phyloP scores from a whole-genome alignment of 139 green algal species.

The Diplosphaera chodatii region DNA sequence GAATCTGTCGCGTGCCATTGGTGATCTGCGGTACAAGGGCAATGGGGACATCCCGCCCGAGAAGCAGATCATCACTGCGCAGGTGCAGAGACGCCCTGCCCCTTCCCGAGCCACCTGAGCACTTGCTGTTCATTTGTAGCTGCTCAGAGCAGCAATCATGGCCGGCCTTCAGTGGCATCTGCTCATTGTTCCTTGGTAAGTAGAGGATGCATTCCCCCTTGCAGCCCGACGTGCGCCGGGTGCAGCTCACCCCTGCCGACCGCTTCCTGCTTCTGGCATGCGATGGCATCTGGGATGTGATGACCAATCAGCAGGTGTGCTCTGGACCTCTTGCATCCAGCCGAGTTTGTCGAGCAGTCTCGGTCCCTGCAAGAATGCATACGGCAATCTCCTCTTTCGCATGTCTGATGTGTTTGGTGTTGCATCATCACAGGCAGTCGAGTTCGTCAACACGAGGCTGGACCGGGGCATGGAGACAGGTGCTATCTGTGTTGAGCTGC shows the following conservation, averaged over 20 bases:
- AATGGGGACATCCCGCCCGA: conserved; percentile 41
- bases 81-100: no score
- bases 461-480: conserved; percentile 31
- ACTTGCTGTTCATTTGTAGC: no score
- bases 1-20: conserved; percentile 91
- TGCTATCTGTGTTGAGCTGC: conserved; percentile 58
- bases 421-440: conserved; percentile 75
- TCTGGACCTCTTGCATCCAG: no score
- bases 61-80: conserved; percentile 76
- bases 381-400: no score
- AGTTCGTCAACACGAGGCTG: conserved; percentile 72
- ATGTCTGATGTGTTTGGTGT: no score
- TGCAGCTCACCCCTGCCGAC: conserved; percentile 57
- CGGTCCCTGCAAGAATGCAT: no score
- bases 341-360: no score
- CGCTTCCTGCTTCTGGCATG: conserved; percentile 87
- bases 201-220: no score
- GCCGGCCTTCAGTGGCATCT: no score
- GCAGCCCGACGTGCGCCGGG: not conserved
- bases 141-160: no score
- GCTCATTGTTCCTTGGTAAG: no score
- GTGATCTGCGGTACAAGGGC: conserved; percentile 92
- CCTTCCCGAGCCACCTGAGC: no score
- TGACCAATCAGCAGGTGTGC: conserved; percentile 62
- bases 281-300: conserved; percentile 92